Base-by-base conservation (phyloP, 371 early-diverging fungal genomes). In the Zopfochytrium polystomum region DNA sequence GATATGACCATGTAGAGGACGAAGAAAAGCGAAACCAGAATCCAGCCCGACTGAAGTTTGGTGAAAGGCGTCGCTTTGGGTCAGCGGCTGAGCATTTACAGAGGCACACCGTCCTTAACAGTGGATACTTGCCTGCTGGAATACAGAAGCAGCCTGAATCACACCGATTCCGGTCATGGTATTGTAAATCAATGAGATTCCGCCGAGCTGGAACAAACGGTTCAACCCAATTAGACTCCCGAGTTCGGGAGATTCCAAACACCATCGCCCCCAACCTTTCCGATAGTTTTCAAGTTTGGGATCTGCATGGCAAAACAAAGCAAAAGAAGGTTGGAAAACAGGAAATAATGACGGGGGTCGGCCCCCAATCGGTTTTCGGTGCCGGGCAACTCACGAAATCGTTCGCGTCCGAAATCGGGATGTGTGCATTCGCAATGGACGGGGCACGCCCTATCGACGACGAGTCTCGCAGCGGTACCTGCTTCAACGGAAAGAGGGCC, bases 101-200 rank as follows among this genome's bases (percentile, higher is more conserved):
- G 13, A 9, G 34, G 20, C 20, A 9, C 35, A 3, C 15, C 29
- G 20, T 25, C 11, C 6, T 7, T 7, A 13, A 23, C 11, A 11
- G 7, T 23, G 32, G 31, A 13, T 42, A 13, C 26, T 23, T n/a
- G 55, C 56, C 49, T 58, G 55, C 33, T 70, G 65, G 59, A 55
- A 57, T 1, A 55, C 47, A 26, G 25, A 22, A 15, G 66, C n/a
- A 13, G 60, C 56, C 31, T 58, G 67, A 43, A 55, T 64, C 26
- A 62, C 38, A 55, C 74, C 77, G 22, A 75, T 69, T 30, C 80
- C 80, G 6, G 76, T 73, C 66, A 73, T 65, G 27, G 67, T 76
- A 62, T 80, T 80, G 67, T 69, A 67, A 20, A 80, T 65, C 4
- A 80, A 60, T n/a, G 68, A 51, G 22, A 79, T 44, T 29, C 74